Conservation (phyloP, 2,329 filamentous ascomycete species). For the Furcasterigmium furcatum region DNA sequence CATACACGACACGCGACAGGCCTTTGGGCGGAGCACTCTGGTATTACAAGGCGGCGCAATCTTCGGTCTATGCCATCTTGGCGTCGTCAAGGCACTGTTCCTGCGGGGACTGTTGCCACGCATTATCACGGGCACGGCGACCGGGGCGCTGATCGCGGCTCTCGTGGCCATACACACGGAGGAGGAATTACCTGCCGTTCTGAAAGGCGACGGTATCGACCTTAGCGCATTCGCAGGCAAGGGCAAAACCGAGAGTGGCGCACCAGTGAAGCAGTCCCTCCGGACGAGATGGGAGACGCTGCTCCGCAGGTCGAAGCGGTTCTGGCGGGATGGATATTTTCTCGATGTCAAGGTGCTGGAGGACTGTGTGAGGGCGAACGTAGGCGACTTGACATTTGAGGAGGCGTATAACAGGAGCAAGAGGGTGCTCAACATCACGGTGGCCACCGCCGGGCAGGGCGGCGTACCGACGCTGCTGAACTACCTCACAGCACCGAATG, state of each 20-base stretch:
- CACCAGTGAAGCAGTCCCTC: slow-evolving; percentile 31
- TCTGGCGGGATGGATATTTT: slow-evolving; percentile 75
- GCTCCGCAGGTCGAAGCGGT: slow-evolving; percentile 62
- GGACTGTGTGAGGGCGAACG: slow-evolving; percentile 78
- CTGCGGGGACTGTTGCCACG: slow-evolving; percentile 76
- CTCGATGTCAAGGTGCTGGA: slow-evolving; percentile 80
- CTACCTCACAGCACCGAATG: slow-evolving; percentile 89
- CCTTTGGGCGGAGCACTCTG: slow-evolving; percentile 81
- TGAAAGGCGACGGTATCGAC: slow-evolving; percentile 79
- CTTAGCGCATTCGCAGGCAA: slow-evolving; percentile 65
- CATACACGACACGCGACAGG: slow-evolving; percentile 81
- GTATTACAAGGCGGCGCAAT: slow-evolving; percentile 88
- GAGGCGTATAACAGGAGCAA: slow-evolving; percentile 87
- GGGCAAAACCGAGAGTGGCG: slow-evolving; percentile 23
- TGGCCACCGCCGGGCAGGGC: slow-evolving; percentile 70
- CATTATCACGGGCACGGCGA: slow-evolving; percentile 89
- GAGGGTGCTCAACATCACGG: slow-evolving; percentile 85
- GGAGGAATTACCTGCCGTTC: slow-evolving; percentile 73
- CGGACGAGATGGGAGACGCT: slow-evolving; percentile 55
- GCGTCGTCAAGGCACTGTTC: slow-evolving; percentile 85
- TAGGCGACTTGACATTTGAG: slow-evolving; percentile 88
- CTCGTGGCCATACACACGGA: slow-evolving; percentile 85
- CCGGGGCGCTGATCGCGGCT: slow-evolving; percentile 84
- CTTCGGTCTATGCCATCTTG: slow-evolving; percentile 86
- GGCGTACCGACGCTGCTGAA: slow-evolving; percentile 85